Evolutionary conservation across 2,329 filamentous ascomycete species (phyloP), one percentile per base, ranked within the genome.

Genomic region (Pyrenophora graminea): DNA sequence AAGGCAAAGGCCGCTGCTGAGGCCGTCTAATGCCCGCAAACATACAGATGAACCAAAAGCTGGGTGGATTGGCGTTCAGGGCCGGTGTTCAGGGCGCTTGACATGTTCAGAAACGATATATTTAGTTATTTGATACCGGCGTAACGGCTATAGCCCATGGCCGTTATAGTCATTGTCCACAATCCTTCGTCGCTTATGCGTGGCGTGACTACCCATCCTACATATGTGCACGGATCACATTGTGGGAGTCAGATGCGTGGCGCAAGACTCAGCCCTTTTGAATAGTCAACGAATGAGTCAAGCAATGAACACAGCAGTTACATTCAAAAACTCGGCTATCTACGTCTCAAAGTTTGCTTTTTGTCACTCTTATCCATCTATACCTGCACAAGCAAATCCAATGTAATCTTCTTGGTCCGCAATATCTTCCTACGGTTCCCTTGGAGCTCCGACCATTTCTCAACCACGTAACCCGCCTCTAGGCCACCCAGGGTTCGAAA

Each of bases 1-100:
- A 91, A 73, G 56, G 66, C 63, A 0, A 72, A 68, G 53, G 61
- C 62, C 23, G 68, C 66, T 48, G 67, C 69, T 17, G 62, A 70
- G 30, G 65, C 62, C n/a, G 36, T 63, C 41, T 64, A 49, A 36
- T 23, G 17, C 30, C 15, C 33, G 34, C 36, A 52, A 23, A 34
- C 42, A 32, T 48, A 42, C 18, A 48, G 31, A 48, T 46, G 17
- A 39, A 52, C 41, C 45, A 57, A 59, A 62, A 55, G 48, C 48
- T 38, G 32, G 32, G 17, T 48, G 19, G 47, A 33, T 43, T 43
- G 60, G 59, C 57, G 56, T 66, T 58, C 38, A 39, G 48, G 48
- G 43, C 40, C 38, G 44, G 56, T 55, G 56, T 55, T 59, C 32
- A 33, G 40, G 47, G 45, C 38, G 49, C 48, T 50, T 43, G 43